Percentiles rank a stretch among this genome's conserved stretches.
Conservation (phyloP, 306 rosid genomes). For the Acacia crassicarpa region DNA sequence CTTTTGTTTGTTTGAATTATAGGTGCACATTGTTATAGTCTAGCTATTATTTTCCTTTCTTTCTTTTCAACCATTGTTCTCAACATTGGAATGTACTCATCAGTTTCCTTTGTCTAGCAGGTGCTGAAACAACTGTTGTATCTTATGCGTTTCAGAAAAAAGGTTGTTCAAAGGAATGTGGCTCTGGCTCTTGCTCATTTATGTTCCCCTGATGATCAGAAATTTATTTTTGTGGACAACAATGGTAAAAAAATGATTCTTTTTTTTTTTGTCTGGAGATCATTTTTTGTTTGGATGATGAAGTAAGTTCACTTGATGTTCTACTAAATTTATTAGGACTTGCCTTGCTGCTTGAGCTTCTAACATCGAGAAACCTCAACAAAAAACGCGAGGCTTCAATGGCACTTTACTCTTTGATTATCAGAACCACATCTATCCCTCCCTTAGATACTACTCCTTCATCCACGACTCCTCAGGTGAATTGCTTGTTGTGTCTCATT, state of each 20-base stretch:
- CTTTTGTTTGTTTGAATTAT: conserved; percentile 12
- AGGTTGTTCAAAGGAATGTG: conserved; percentile 62
- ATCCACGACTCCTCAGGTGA: conserved; percentile 79
- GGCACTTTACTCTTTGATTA: conserved; percentile 74
- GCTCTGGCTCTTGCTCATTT: conserved; percentile 91
- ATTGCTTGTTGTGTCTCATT: neutral
- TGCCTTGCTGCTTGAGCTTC: conserved; percentile 71
- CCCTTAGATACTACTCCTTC: conserved; percentile 72
- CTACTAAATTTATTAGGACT: conserved; percentile 55
- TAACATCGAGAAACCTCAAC: conserved; percentile 53
- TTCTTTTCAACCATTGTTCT: neutral
- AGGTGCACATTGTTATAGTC: neutral
- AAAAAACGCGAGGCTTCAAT: conserved; percentile 73
- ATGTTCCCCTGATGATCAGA: conserved; percentile 62
- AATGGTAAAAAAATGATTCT: conserved; percentile 51
- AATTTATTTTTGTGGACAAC: conserved; percentile 72
- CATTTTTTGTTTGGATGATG: neutral
- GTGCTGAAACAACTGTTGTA: conserved; percentile 69
- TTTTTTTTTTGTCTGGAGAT: neutral
- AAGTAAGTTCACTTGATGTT: conserved; percentile 11
- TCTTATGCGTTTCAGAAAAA: conserved; percentile 65
- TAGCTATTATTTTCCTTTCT: neutral
- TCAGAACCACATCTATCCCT: conserved; percentile 58
- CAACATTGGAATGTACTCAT: neutral
- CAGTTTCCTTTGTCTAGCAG: conserved; percentile 42